Evolutionary conservation across 1,284 basidiomycete genomes (phyloP).

Genomic region (Meira miltonrushii): DNA sequence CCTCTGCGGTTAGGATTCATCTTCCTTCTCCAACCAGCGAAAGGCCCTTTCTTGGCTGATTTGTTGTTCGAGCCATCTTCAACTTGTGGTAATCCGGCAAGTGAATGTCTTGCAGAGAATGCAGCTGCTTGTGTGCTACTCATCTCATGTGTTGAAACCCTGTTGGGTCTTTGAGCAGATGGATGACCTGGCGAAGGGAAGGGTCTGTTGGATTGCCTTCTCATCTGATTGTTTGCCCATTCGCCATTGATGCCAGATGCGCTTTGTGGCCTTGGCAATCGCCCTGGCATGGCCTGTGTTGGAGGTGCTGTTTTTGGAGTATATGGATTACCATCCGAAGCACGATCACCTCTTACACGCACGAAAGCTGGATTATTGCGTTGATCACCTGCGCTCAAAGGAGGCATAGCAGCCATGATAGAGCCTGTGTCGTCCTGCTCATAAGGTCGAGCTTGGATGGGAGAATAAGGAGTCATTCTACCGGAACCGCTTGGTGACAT

Average conservation of each 20-base stretch:
- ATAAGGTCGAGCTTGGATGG: no score
- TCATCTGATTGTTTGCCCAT: slow-evolving; percentile 9
- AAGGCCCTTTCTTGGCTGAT: no score
- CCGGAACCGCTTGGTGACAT: no score
- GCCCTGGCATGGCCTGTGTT: slow-evolving; percentile 1
- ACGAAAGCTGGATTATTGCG: slow-evolving; percentile 21
- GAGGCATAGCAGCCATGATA: slow-evolving; percentile 43
- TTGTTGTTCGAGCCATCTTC: background rate
- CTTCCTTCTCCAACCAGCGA: no score
- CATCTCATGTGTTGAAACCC: background rate
- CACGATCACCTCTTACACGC: slow-evolving; percentile 33
- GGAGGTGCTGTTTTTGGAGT: slow-evolving; percentile 12
- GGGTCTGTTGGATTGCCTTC: background rate
- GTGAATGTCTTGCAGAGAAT: background rate
- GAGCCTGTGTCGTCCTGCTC: slow-evolving; percentile 26
- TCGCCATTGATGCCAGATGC: background rate
- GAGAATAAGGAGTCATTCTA: no score
- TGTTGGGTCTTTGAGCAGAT: background rate
- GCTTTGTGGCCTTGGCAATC: slow-evolving; percentile 5
- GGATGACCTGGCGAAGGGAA: background rate
- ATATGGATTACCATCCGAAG: slow-evolving; percentile 34
- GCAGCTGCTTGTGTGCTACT: slow-evolving; percentile 14
- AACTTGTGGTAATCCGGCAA: background rate
- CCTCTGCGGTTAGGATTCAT: no score
- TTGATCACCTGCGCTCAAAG: slow-evolving; percentile 9